Evolutionary conservation across 1,284 basidiomycete genomes (phyloP), one percentile per base, ranked within the genome.

Genomic region (Cutaneotrichosporon sp.): DNA sequence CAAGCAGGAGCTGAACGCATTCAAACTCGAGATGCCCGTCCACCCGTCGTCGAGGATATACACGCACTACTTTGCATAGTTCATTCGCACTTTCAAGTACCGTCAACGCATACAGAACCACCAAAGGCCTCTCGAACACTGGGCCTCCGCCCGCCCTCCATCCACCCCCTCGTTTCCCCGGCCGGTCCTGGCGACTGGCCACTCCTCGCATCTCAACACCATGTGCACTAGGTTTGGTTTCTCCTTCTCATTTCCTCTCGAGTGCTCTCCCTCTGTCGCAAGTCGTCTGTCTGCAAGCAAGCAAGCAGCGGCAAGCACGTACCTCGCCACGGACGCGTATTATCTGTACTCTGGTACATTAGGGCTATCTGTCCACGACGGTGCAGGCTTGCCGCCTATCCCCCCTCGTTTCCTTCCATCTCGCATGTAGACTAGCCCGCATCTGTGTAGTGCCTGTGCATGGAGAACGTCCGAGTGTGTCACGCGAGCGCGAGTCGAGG

Each of bases 21-120:
- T 90, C 82, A 97, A 97, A 84, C 92, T 97, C 89, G 94, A 97
- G 81, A 97, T 97, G 94, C 91, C 93, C 74, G 92, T 97, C 64
- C 94, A 97, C 79, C 88, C 89, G 66, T 82, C 88, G 53, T 92
- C 90, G 79, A 87, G 91, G 77, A 86, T 89, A 72, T 88, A 95
- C 78, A 87, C 85, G 55, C 85, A 87, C 72, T 86, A 85, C 78
- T 86, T 86, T 73, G 83, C 84, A 65, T 85, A 63, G 69, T 65
- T 50, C 58, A 54, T 46, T 43, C 47, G 38, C 51, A 54, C 53
- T 54, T 31, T 54, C 34, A 31, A 55, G 45, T 57, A 57, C 57
- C 38, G 45, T 29, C 47, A 49, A 25, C 24, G 47, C 47, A 50
- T 46, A 24, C 3, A 49, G 27, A 34, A 47, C 45, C 22, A 27